Evolutionary conservation across 805 yeast genomes (phyloP), one percentile per base, ranked within the genome.

Genomic region (Candida ipomoeae): DNA sequence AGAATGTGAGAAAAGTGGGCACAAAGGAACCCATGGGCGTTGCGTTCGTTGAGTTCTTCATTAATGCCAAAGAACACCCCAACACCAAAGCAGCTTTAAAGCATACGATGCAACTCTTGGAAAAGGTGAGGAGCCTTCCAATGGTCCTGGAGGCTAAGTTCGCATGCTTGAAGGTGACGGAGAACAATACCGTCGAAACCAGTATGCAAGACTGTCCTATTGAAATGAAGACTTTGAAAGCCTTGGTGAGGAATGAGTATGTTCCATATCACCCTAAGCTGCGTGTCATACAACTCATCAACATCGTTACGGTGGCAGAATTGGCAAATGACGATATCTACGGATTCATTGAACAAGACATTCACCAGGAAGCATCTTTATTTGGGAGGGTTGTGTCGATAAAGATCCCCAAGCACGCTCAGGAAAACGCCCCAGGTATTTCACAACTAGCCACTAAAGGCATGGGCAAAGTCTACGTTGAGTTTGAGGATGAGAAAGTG

Each of bases 381-480:
- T 68, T 68, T 55, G 90, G 89, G 1, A 67, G 63, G 2, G 79
- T 87, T 4, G 68, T 67, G 14, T 72, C 78, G 3, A 67, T 88
- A 1, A 75, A 74, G 49, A 79, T 89, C 15, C 90, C 94, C 0
- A 74, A 77, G 56, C 90, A 84, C 0, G 82, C 60, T 53, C 77
- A 62, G 74, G 80, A 60, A 59, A 76, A 56, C 70, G 75, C 62
- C 49, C 79, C 67, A 49, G 77, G 69, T 44, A 52, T 71, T 34
- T 63, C 61, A 37, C 72, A 68, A 46, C 67, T 68, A 44, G 59
- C 68, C 3, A 71, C 73, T 35, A 74, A 85, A 2, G 88, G 87
- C 5, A 75, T 84, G 44, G 96, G 97, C 0, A 84, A 81, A 54
- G 75, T 89, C 0, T 89, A 75, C 63, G 80, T 87, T 20, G 81